Evolutionary conservation across 2,329 filamentous ascomycete genomes (phyloP), one percentile per base, ranked within the genome.

Genomic region (Dactylellina cionopaga): DNA sequence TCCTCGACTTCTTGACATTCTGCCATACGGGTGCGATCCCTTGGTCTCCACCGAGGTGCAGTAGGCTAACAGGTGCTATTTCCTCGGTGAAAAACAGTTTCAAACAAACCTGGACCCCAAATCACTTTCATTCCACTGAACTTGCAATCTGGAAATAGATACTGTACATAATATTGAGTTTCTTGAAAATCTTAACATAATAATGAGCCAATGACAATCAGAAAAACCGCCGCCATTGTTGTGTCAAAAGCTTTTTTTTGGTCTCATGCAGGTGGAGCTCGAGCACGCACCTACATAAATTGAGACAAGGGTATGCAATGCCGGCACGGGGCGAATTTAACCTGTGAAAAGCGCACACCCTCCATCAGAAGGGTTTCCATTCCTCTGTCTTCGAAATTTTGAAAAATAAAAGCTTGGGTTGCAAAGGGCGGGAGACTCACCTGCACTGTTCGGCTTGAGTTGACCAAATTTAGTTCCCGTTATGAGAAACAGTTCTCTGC

Each of bases 281-380:
- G 44, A 68, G 52, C 63, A n/a, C n/a, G n/a, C n/a, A 33, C 47
- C 31, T 13, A 44, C 52, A 68, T 35, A 52, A 41, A 25, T 59
- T 47, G 39, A 33, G 44, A 44, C 63, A 59, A 60, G 63, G 63
- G 44, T 68, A 44, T 68, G 46, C 54, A 59, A 60, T 52, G 63
- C 63, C 52, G 63, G 63, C 63, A 41, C 29, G 62, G 62, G 41
- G 62, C 62, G 63, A 68, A 52, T 54, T 68, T 68, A 60, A 59
- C 44, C 44, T 52, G 35, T 37, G 52, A 59, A 60, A 5, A 47
- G 22, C 19, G 29, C 13, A 9, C 43, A 47, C 11, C 51, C 62
- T 43, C 51, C 37, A 29, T 43, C 24, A 51, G 39, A 15, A 54
- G 41, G 19, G 47, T 39, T 46, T 35, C 22, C 13, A 35, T 41